phyloP scores from a whole-genome alignment of 768 basidiomycete genomes.

The Russula ochroleuca region DNA sequence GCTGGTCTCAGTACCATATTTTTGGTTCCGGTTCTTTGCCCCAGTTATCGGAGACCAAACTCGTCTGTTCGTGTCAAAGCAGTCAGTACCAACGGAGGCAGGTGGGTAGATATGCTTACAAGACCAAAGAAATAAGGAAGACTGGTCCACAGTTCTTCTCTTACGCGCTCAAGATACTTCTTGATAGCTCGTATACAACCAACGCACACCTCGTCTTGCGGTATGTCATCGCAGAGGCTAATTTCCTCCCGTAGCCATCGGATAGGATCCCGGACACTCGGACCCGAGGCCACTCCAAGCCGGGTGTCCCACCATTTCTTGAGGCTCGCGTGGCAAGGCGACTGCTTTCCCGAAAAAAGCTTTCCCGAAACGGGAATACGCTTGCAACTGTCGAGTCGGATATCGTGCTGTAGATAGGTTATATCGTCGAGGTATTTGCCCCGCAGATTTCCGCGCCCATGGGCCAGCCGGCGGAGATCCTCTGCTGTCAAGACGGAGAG shows the following conservation, averaged over 20 bases:
- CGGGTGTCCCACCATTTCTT: conserved; percentile 23
- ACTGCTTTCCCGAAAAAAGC: conserved; percentile 42
- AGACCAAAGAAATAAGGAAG: conserved; percentile 23
- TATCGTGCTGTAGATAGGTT: conserved; percentile 74
- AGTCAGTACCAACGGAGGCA: background rate
- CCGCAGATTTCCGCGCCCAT: conserved; percentile 19
- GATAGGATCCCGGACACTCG: conserved; percentile 19
- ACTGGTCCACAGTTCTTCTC: conserved; percentile 21
- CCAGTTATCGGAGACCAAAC: conserved; percentile 13
- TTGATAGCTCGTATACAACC: conserved; percentile 16
- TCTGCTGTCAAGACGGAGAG: conserved; percentile 21
- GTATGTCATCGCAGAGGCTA: conserved; percentile 17
- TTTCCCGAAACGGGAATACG: conserved; percentile 62
- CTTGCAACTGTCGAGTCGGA: conserved; percentile 85
- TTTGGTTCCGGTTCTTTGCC: conserved; percentile 23
- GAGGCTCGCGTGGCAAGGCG: conserved; percentile 15
- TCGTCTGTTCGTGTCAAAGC: conserved; percentile 15
- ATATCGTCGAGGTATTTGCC: conserved; percentile 20
- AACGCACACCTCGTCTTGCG: conserved; percentile 21
- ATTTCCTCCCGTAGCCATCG: conserved; percentile 20
- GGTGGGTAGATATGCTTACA: background rate
- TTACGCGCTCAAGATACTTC: conserved; percentile 16
- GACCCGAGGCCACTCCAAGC: conserved; percentile 17
- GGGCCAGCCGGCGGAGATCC: conserved; percentile 23
- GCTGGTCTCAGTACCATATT: conserved; percentile 19